Evolutionary conservation across 352 stramenopile species (phyloP).

Genomic region (Pythium aquatile): DNA sequence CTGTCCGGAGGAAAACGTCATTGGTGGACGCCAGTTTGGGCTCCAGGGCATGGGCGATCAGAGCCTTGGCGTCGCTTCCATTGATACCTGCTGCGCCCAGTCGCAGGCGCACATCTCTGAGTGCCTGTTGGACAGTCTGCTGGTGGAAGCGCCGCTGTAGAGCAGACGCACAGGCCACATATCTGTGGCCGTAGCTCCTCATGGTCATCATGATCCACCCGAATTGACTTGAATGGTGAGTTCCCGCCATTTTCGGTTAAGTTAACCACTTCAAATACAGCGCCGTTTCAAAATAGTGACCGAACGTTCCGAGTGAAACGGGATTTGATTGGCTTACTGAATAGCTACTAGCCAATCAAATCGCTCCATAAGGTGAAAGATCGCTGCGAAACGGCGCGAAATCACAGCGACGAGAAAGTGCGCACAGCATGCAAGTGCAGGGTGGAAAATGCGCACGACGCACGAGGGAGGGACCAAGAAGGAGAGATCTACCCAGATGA

Average conservation of each 20-base stretch:
- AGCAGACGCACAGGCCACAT: background rate
- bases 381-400: conserved; percentile 6
- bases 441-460: conserved; percentile 16
- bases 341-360: conserved; percentile 18
- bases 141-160: conserved; percentile 10
- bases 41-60: conserved; percentile 50
- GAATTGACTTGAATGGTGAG: background rate
- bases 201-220: background rate
- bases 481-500: background rate
- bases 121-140: conserved; percentile 15
- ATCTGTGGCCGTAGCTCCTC: background rate
- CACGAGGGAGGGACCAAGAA: background rate
- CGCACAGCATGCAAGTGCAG: background rate
- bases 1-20: conserved; percentile 56
- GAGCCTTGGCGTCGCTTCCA: conserved; percentile 48
- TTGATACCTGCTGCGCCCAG: conserved; percentile 15
- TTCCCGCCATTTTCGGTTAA: conserved; percentile 11
- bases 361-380: conserved; percentile 20
- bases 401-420: conserved; percentile 13
- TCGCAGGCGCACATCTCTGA: conserved; percentile 29
- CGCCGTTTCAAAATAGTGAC: conserved; percentile 18
- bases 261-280: background rate
- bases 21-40: conserved; percentile 40
- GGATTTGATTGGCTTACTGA: conserved; percentile 16
- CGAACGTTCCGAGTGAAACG: conserved; percentile 11